Evolutionary conservation across 2,329 filamentous ascomycete genomes (phyloP).

Genomic region (Albifimbria verrucaria): DNA sequence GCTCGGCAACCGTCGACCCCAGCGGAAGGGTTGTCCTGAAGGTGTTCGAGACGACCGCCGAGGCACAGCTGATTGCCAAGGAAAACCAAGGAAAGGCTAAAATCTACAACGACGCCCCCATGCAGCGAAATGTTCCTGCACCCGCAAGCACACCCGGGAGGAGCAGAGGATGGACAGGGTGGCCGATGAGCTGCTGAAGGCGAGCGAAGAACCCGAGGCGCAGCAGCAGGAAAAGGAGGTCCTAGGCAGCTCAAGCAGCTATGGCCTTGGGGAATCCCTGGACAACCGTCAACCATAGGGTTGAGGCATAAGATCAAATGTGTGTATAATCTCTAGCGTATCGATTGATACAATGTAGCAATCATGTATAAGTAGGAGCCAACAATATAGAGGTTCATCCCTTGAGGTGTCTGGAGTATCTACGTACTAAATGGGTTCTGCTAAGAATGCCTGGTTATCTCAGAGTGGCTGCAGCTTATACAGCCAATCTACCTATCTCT

Average conservation of each 20-base stretch:
- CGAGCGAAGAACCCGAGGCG: slow-evolving; percentile 5
- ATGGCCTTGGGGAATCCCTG: slow-evolving; percentile 26
- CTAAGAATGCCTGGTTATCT: too few species aligned
- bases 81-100: slow-evolving; percentile 38
- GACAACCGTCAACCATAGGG: slow-evolving; percentile 1
- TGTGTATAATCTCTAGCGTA: slow-evolving; percentile 15
- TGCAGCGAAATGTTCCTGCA: slow-evolving; percentile 12
- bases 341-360: slow-evolving; percentile 22
- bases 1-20: slow-evolving; percentile 43
- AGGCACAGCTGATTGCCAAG: slow-evolving; percentile 41
- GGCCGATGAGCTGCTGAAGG: slow-evolving; percentile 26
- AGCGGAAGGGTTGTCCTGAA: slow-evolving; percentile 45
- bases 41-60: slow-evolving; percentile 34
- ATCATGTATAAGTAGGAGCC: slow-evolving; percentile 27
- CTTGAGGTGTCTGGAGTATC: background rate
- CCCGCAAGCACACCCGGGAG: slow-evolving; percentile 7
- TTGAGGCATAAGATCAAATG: background rate
- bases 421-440: too few species aligned
- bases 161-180: slow-evolving; percentile 19
- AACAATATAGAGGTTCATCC: background rate
- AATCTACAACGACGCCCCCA: slow-evolving; percentile 25
- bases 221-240: slow-evolving; percentile 54
- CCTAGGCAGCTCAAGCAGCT: slow-evolving; percentile 33
- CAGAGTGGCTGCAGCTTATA: too few species aligned
- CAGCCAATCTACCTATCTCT: too few species aligned